phyloP scores from a whole-genome alignment of 768 basidiomycete species.

The Termitomyces sp. region DNA sequence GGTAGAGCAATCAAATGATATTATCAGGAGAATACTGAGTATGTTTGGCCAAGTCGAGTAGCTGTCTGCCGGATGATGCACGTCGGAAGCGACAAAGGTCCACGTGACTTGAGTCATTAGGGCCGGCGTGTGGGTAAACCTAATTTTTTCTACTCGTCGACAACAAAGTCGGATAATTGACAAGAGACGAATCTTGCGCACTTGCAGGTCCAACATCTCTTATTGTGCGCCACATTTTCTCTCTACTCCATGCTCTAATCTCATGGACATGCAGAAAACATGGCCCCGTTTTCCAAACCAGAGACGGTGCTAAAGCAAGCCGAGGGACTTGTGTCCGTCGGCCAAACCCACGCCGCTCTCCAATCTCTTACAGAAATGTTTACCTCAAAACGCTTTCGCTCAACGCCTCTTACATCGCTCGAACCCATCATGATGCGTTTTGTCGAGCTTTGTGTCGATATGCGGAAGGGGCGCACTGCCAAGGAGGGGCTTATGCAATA shows the following conservation, averaged over 20 bases:
- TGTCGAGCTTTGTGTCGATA: slow-evolving; percentile 93
- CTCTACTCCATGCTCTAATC: background rate
- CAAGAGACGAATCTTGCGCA: slow-evolving; percentile 8
- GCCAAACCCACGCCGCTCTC: slow-evolving; percentile 85
- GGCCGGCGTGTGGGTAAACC: slow-evolving; percentile 14
- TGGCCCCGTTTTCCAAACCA: slow-evolving; percentile 90
- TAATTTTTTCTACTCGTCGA: slow-evolving; percentile 15
- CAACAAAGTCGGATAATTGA: background rate
- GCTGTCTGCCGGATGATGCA: too few species aligned
- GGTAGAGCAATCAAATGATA: too few species aligned
- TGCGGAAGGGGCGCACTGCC: slow-evolving; percentile 90
- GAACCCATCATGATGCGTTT: slow-evolving; percentile 97
- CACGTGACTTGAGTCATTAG: slow-evolving; percentile 12
- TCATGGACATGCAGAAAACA: slow-evolving; percentile 26
- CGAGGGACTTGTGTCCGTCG: slow-evolving; percentile 91
- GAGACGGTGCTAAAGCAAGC: slow-evolving; percentile 90
- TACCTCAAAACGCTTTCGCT: slow-evolving; percentile 88
- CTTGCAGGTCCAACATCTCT: slow-evolving; percentile 1
- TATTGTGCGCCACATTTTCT: background rate
- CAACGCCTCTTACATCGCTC: slow-evolving; percentile 81
- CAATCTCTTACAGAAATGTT: slow-evolving; percentile 93
- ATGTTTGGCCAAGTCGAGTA: too few species aligned
- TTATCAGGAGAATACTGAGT: too few species aligned
- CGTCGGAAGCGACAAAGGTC: background rate
- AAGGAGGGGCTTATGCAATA: slow-evolving; percentile 96